These are phyloP conservation scores for Botrytis elliptica DNA, from an alignment of 2,329 filamentous ascomycete genomes.

Conservation along the genomic window DNA sequence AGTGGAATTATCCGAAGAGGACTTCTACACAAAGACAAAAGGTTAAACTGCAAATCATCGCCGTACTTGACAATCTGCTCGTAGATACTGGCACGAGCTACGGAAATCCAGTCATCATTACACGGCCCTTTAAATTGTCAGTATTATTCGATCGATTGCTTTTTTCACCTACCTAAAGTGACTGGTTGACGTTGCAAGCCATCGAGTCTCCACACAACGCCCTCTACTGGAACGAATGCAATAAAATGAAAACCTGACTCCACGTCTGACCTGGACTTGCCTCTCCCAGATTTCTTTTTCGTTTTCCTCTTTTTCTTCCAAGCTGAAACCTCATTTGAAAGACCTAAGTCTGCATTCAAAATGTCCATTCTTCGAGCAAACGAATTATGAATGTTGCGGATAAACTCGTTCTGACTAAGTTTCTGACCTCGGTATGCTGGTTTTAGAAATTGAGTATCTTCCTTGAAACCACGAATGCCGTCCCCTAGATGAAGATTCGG, in stretches of 20 bases:
- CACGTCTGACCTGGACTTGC: conserved; percentile 46
- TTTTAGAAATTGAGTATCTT: conserved; percentile 64
- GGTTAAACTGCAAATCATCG: conserved; percentile 69
- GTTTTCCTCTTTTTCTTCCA: conserved; percentile 42
- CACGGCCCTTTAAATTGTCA: conserved; percentile 27
- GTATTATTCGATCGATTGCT: not conserved
- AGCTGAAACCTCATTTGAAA: conserved; percentile 52
- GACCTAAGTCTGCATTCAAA: conserved; percentile 65
- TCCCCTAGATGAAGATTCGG: conserved; percentile 64
- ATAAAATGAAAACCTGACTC: conserved; percentile 83
- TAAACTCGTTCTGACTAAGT: conserved; percentile 71
- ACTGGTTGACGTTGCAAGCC: conserved; percentile 73
- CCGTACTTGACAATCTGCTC: conserved; percentile 66
- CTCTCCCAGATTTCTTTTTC: conserved; percentile 41
- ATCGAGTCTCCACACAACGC: conserved; percentile 83
- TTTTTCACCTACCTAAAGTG: conserved; percentile 51
- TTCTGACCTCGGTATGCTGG: conserved; percentile 74
- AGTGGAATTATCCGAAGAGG: conserved; percentile 47
- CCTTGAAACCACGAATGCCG: conserved; percentile 70
- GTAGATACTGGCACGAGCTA: conserved; percentile 64
- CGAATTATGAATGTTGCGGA: conserved; percentile 83
- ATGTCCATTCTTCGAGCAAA: conserved; percentile 81
- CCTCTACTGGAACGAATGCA: conserved; percentile 77
- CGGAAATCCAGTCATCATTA: conserved; percentile 61
- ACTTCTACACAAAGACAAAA: conserved; percentile 71